Evolutionary conservation across 768 basidiomycete species (phyloP), one percentile per base, ranked within the genome.

Genomic region (Omphalotus guepiniiformis): DNA sequence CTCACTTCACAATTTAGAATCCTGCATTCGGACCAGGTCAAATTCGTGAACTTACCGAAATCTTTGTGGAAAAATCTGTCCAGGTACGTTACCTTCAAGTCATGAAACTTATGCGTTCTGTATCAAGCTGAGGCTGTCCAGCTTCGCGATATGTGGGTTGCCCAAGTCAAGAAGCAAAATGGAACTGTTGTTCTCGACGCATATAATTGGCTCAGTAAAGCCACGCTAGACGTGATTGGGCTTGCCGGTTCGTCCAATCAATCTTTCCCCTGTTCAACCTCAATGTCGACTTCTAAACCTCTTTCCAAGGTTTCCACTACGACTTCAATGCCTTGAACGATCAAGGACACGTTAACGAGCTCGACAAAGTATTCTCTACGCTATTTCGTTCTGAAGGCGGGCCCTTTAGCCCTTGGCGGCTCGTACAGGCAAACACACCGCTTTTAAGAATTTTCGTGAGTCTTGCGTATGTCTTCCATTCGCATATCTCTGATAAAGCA

Each of bases 201-300:
- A 2, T 66, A 84, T 29, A 65, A 70, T 3, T 88, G 82, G 78
- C 66, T 90, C 2, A 80, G 78, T 34, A 78, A 76, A 47, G 76
- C 77, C 40, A 88, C 87, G 3, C 68, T 91, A 7, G 89, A 91
- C 52, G 77, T 87, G 45, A 89, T 93, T 41, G 87, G 87, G 7
- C 68, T 85, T 29, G 83, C 70, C 66, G 81, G 84, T 54, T 57
- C 57, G 68, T 32, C 60, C 13, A 12, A 12, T 7, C 21, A 23
- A 18, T 22, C 4, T 6, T 16, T 11, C 8, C 73, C 7, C 65
- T 77, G 12, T 18, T 54, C 63, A 18, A 52, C 55, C 56, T 61
- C 1, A 52, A 53, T 18, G 9, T 11, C n/a, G 4, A 5, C 16
- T 25, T 4, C 30, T 54, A 6, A 19, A 30, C 13, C 15, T 19